A percentile compares a stretch with the other conserved stretches of the same genome.
These are phyloP conservation scores for Amanita subjunquillea DNA, from an alignment of 768 basidiomycete species.

Conservation along the genomic window DNA sequence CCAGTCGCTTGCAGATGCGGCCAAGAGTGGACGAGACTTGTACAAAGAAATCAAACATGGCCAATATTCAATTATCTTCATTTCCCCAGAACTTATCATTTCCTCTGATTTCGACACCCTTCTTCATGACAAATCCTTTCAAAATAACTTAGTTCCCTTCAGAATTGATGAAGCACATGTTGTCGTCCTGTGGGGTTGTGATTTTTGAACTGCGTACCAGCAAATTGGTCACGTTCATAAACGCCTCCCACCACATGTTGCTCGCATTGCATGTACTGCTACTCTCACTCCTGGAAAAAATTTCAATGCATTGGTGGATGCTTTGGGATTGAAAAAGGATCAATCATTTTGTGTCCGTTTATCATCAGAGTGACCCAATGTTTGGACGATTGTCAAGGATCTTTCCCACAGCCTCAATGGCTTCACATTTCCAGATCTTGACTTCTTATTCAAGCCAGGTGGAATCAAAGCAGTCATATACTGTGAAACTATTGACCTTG, in stretches of 20 bases:
- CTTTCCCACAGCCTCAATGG: conserved; percentile 8
- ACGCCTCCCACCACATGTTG: conserved; percentile 11
- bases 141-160: conserved; percentile 11
- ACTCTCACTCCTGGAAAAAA: conserved; percentile 6
- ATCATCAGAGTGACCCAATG: conserved; percentile 10
- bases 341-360: conserved; percentile 6
- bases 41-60: conserved; percentile 11
- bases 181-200: conserved; percentile 13
- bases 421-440: conserved; percentile 11
- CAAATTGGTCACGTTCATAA: conserved; percentile 9
- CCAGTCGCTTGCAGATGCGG: conserved; percentile 9
- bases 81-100: conserved; percentile 13
- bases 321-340: conserved; percentile 5
- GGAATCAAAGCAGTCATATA: conserved; percentile 13
- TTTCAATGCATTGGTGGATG: background rate
- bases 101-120: conserved; percentile 10
- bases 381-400: conserved; percentile 8
- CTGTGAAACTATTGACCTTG: conserved; percentile 10
- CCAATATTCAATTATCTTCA: conserved; percentile 12
- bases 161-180: conserved; percentile 17
- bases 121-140: conserved; percentile 10
- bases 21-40: conserved; percentile 9
- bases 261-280: conserved; percentile 6
- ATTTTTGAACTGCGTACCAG: conserved; percentile 14
- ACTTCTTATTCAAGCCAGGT: conserved; percentile 9